phyloP scores from a whole-genome alignment of 75 land plant species.

The Sequoiadendron giganteum region DNA sequence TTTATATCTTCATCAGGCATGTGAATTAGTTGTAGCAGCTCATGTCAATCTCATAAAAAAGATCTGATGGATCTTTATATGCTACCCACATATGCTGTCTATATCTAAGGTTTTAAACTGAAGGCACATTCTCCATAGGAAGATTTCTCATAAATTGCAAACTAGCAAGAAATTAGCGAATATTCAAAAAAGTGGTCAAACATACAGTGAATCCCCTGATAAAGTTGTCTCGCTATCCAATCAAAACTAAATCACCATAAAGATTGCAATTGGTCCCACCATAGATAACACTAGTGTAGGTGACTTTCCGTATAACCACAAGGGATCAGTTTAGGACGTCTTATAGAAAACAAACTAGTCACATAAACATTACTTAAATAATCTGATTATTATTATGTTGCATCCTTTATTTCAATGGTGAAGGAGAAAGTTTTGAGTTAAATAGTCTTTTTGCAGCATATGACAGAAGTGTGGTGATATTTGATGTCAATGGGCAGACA shows the following conservation, averaged over 20 bases:
- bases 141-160: background rate
- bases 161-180: background rate
- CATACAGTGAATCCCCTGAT: background rate
- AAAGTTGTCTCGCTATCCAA: background rate
- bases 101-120: too few relatives aligned
- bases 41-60: too few relatives aligned
- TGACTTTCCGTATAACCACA: background rate
- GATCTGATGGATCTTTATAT: too few relatives aligned
- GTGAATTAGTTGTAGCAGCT: too few relatives aligned
- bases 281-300: too few relatives aligned
- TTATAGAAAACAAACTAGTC: background rate
- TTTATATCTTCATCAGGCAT: too few relatives aligned
- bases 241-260: background rate
- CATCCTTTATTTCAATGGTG: background rate
- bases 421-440: background rate
- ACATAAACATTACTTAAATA: background rate
- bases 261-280: background rate
- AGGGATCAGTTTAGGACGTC: background rate
- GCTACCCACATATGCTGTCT: too few relatives aligned
- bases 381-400: background rate
- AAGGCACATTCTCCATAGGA: background rate
- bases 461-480: background rate
- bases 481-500: background rate
- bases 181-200: background rate
- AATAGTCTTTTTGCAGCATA: background rate